These are phyloP conservation scores for Scutellaria galericulata DNA, from an alignment of 257 asterid species.

Conservation along the genomic window DNA sequence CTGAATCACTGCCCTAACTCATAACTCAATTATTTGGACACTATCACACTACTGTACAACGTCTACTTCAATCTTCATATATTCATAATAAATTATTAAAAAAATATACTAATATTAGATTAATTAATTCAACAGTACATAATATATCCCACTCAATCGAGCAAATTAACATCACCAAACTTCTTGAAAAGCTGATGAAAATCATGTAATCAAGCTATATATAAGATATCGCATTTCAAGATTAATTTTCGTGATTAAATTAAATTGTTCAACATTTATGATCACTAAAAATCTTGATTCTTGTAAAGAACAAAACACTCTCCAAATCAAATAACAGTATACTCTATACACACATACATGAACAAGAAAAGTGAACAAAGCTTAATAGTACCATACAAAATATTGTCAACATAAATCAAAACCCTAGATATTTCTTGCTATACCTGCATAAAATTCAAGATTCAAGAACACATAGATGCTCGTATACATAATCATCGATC, in stretches of 20 bases:
- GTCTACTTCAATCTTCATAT: neutral
- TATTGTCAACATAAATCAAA: neutral
- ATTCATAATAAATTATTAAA: neutral
- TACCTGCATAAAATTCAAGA: neutral
- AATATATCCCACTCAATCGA: no score
- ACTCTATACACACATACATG: constrained; percentile 3
- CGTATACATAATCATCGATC: no score
- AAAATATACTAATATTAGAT: neutral
- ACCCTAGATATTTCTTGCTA: neutral
- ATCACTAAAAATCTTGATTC: no score
- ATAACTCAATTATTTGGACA: constrained; percentile 27
- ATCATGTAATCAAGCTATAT: no score
- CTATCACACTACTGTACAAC: neutral
- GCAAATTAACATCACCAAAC: no score
- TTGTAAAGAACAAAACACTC: neutral
- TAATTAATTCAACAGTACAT: neutral
- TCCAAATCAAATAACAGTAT: constrained; percentile 18
- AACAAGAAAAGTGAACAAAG: neutral
- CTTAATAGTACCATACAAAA: neutral
- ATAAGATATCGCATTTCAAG: no score
- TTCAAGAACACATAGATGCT: neutral
- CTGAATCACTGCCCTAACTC: constrained; percentile 29
- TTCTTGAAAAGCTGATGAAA: no score
- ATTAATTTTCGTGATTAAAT: no score
- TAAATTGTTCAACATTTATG: no score